phyloP scores from a whole-genome alignment of 176 grass and related monocot species.

The Calamus simplicifolius region DNA sequence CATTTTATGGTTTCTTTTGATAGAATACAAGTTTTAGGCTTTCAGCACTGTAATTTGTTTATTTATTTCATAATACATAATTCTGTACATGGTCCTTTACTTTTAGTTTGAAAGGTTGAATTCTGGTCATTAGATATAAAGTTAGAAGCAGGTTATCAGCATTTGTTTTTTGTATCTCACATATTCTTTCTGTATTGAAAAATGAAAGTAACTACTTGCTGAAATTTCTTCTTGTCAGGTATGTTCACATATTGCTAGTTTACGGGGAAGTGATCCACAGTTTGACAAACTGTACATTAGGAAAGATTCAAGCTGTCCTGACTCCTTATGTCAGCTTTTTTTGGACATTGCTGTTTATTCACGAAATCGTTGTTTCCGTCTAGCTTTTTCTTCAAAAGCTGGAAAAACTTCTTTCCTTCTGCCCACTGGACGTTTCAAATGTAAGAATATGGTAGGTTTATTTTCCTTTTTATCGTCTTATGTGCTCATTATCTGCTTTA shows the following conservation, averaged over 20 bases:
- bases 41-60: too few relatives aligned
- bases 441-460: conserved; percentile 70
- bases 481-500: too few relatives aligned
- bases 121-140: too few relatives aligned
- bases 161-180: too few relatives aligned
- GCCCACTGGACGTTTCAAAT: conserved; percentile 74
- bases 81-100: too few relatives aligned
- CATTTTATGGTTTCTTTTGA: too few relatives aligned
- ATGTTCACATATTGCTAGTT: conserved; percentile 52
- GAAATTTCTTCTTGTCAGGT: conserved; percentile 42
- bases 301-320: conserved; percentile 47
- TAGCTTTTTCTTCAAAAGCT: conserved; percentile 85
- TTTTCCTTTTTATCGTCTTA: conserved; percentile 14
- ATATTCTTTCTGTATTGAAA: background rate
- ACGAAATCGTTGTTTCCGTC: conserved; percentile 89
- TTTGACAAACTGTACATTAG: conserved; percentile 60
- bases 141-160: too few relatives aligned
- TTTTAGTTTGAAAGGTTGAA: too few relatives aligned
- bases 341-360: conserved; percentile 81
- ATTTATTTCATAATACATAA: too few relatives aligned
- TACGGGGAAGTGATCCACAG: conserved; percentile 33
- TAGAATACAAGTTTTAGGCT: too few relatives aligned
- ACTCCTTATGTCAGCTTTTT: conserved; percentile 43
- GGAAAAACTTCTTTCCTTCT: conserved; percentile 83
- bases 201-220: background rate